Evolutionary conservation across 345 rosid genomes (phyloP), one percentile per base, ranked within the genome.

Genomic region (Orychophragmus violaceus): DNA sequence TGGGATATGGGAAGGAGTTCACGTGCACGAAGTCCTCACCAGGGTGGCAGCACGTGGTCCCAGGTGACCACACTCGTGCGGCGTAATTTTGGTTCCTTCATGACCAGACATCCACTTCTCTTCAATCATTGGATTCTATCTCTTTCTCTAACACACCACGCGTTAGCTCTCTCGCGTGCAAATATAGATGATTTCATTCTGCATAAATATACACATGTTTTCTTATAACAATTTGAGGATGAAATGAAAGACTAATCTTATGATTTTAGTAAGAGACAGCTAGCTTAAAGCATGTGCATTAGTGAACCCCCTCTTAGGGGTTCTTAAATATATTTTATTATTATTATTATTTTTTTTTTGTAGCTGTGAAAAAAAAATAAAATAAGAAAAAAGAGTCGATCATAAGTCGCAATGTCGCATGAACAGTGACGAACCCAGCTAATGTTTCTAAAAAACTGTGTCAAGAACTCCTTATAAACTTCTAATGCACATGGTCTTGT

Each of bases 21-120:
- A 68, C 59, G 78, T 62, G 69, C 53, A 19, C 7, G 29, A 44
- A 24, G 56, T 36, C 76, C 29, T 32, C 53, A 51, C 62, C 42
- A 23, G 39, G 64, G 45, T 61, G 78, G 69, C 64, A 48, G 46
- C 59, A 62, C 66, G 52, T 69, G 74, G 70, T 55, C 49, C 66
- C 64, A 13, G 39, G 60, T 62, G 69, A 61, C 53, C 61, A 56
- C 74, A 67, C 77, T 55, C 78, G 78, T 75, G 78, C 74, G 78
- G 72, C 64, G 78, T 75, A 68, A 41, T n/a, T 42, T 56, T 36
- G 64, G 78, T 75, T 69, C 70, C 78, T 75, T 46, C 61, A 50
- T 48, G 39, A 62, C 78, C 74, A 68, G 70, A 67, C 78, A 66
- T 46, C 30, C 64, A 50, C 66, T 69, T 63, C 70, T 69, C 55